These are phyloP conservation scores for Sambucus nigra DNA, from an alignment of 129 eudicot genomes.

Conservation along the genomic window DNA sequence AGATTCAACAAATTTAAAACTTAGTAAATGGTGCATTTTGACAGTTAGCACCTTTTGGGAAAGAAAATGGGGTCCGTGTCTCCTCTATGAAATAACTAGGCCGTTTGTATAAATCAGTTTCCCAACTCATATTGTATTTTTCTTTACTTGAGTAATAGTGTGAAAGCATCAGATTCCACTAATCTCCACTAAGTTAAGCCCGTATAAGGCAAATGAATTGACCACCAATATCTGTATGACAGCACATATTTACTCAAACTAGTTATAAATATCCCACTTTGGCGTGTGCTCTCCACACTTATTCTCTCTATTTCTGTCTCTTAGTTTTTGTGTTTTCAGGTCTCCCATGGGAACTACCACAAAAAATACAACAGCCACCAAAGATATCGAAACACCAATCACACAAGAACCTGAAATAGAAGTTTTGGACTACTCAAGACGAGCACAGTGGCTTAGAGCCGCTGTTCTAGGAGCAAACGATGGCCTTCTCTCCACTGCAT, in stretches of 20 bases:
- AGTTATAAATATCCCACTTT: not conserved
- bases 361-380: slow-evolving; percentile 4
- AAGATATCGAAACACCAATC: slow-evolving; percentile 29
- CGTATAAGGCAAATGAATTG: not conserved
- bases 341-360: slow-evolving; percentile 3
- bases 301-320: not conserved
- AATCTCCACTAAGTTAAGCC: not conserved
- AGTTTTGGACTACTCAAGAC: slow-evolving; percentile 28
- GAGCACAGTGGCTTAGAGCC: slow-evolving; percentile 62
- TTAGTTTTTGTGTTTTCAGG: not conserved
- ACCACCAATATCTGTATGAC: not conserved
- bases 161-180: slow-evolving; percentile 17
- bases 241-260: not conserved
- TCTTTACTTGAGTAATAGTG: slow-evolving; percentile 4
- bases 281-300: slow-evolving; percentile 34
- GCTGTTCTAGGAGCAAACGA: slow-evolving; percentile 61
- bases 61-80: no score
- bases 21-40: no score
- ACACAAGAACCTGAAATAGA: slow-evolving; percentile 6
- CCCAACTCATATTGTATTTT: no score
- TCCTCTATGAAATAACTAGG: no score
- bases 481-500: slow-evolving; percentile 60
- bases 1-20: no score
- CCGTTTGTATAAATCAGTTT: no score
- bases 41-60: no score